A percentile compares a stretch with the other conserved stretches of the same genome.
Conservation (phyloP, 2,329 filamentous ascomycete genomes). For the Capronia americana region DNA sequence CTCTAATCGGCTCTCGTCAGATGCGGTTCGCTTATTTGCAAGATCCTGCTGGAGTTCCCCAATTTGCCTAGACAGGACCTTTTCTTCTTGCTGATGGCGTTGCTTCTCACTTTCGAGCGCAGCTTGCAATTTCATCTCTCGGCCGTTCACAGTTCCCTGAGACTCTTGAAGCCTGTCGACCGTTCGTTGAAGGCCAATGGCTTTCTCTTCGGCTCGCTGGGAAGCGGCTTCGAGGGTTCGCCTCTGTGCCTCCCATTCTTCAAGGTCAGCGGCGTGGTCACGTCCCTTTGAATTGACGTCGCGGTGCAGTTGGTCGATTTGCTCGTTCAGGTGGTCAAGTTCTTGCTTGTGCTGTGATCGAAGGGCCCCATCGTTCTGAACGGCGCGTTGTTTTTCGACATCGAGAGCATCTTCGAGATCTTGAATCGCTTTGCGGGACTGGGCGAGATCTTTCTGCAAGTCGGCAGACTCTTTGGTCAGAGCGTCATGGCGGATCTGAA, state of each 20-base stretch:
- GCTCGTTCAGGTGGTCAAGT: slow-evolving; percentile 60
- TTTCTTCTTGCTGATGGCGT: slow-evolving; percentile 74
- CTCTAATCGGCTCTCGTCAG: slow-evolving; percentile 71
- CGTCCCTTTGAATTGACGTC: slow-evolving; percentile 73
- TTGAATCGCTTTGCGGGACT: slow-evolving; percentile 51
- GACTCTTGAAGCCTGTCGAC: slow-evolving; percentile 72
- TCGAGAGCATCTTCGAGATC: slow-evolving; percentile 59
- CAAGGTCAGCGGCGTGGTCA: slow-evolving; percentile 72
- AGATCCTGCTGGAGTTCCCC: slow-evolving; percentile 75
- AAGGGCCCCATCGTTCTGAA: slow-evolving; percentile 67
- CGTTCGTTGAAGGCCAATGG: slow-evolving; percentile 70
- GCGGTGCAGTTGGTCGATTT: slow-evolving; percentile 67
- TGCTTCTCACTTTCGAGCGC: slow-evolving; percentile 73
- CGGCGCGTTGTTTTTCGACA: slow-evolving; percentile 62
- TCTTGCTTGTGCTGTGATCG: slow-evolving; percentile 61
- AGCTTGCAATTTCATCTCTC: slow-evolving; percentile 71
- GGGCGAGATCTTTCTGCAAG: slow-evolving; percentile 69
- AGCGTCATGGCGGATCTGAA: slow-evolving; percentile 72
- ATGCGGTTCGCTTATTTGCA: slow-evolving; percentile 67
- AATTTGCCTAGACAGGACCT: slow-evolving; percentile 73
- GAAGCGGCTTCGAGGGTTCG: slow-evolving; percentile 70
- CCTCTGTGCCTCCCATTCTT: slow-evolving; percentile 73
- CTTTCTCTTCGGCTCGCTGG: slow-evolving; percentile 71
- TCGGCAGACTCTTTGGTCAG: slow-evolving; percentile 69
- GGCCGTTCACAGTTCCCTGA: slow-evolving; percentile 70